phyloP scores from a whole-genome alignment of 148 eudicot genomes.

The Cornus florida region DNA sequence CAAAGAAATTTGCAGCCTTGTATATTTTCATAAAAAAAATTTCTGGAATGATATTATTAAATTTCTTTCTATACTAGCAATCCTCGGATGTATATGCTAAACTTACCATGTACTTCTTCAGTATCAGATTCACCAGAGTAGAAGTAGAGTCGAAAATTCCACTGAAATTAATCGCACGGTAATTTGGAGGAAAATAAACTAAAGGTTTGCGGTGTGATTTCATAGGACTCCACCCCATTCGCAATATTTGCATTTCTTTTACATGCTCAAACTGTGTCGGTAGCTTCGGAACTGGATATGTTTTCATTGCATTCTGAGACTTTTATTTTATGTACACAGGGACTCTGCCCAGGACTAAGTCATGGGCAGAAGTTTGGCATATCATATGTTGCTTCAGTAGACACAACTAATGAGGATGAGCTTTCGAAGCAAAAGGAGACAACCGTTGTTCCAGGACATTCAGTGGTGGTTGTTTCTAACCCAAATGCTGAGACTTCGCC shows the following conservation, averaged over 20 bases:
- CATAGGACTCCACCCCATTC: not conserved
- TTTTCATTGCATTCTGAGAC: not conserved
- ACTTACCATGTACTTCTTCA: too few species aligned
- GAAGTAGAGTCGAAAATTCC: too few species aligned
- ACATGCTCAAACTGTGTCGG: not conserved
- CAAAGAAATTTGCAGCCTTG: too few species aligned
- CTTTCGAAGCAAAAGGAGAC: conserved; percentile 30
- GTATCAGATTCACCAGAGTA: too few species aligned
- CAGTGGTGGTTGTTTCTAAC: conserved; percentile 35
- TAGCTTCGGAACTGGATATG: not conserved
- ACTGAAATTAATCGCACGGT: too few species aligned
- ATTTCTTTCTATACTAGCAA: too few species aligned
- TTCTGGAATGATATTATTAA: too few species aligned
- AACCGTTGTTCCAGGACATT: conserved; percentile 26
- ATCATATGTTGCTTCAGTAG: conserved; percentile 43
- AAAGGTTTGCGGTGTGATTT: not conserved
- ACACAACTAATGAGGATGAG: conserved; percentile 28
- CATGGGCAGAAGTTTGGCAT: conserved; percentile 81
- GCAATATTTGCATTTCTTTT: not conserved
- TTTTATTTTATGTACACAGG: conserved; percentile 40
- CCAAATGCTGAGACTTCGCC: conserved; percentile 14
- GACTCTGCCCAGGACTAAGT: conserved; percentile 76
- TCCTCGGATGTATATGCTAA: too few species aligned
- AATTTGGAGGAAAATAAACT: not conserved
- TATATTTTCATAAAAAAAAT: too few species aligned